Evolutionary conservation across 148 eudicot species (phyloP).

Genomic region (Silene uniflora): DNA sequence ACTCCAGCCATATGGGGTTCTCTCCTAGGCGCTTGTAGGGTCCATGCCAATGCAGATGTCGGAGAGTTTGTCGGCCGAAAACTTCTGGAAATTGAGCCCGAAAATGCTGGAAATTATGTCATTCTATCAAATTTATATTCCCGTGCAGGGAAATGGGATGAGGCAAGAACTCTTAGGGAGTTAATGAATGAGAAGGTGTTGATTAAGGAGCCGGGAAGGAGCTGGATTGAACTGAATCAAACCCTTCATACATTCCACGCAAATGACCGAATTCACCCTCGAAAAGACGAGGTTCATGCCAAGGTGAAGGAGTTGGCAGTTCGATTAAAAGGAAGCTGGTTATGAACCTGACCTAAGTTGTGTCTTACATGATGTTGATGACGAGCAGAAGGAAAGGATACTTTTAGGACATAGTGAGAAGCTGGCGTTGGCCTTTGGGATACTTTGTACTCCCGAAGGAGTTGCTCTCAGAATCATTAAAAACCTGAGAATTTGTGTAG

Average conservation of each 20-base stretch:
- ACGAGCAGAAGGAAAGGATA: slow-evolving; percentile 79
- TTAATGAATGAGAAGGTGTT: slow-evolving; percentile 60
- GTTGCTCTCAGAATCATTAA: slow-evolving; percentile 60
- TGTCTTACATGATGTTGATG: slow-evolving; percentile 71
- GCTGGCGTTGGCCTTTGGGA: slow-evolving; percentile 66
- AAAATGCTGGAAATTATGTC: slow-evolving; percentile 80
- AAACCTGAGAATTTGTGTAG: slow-evolving; percentile 77
- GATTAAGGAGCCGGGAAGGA: slow-evolving; percentile 74
- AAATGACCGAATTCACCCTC: slow-evolving; percentile 59
- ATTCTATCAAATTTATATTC: slow-evolving; percentile 71
- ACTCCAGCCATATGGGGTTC: slow-evolving; percentile 89
- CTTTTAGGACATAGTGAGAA: slow-evolving; percentile 77
- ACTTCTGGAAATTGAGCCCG: slow-evolving; percentile 74
- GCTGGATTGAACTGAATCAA: slow-evolving; percentile 74
- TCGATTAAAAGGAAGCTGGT: slow-evolving; percentile 58
- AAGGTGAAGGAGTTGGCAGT: slow-evolving; percentile 53
- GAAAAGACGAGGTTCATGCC: slow-evolving; percentile 47
- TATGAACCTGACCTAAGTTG: slow-evolving; percentile 68
- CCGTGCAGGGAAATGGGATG: slow-evolving; percentile 80
- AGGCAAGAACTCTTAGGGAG: slow-evolving; percentile 52
- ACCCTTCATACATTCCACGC: slow-evolving; percentile 69
- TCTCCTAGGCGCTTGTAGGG: slow-evolving; percentile 82
- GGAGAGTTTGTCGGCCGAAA: slow-evolving; percentile 58
- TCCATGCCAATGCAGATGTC: slow-evolving; percentile 51
- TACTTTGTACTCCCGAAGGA: slow-evolving; percentile 41